A percentile compares a stretch with the other conserved stretches of the same genome.
These are phyloP conservation scores for Populus trichocarpa DNA, from an alignment of 441 rosid genomes.

Conservation along the genomic window DNA sequence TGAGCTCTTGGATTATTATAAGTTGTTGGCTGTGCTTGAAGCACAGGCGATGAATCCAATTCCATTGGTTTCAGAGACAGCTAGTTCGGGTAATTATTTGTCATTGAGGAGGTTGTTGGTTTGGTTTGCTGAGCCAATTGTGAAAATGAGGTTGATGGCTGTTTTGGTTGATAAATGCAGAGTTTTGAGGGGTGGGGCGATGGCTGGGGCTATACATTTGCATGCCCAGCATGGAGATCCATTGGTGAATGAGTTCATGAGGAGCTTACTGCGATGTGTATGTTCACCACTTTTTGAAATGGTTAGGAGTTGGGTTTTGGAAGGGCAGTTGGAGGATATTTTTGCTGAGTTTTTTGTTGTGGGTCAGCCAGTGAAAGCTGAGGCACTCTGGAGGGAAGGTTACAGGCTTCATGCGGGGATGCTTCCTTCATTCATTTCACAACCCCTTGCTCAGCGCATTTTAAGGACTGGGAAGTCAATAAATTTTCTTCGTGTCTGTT, in stretches of 20 bases:
- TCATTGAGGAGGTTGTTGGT: constrained; percentile 84
- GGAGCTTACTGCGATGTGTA: constrained; percentile 64
- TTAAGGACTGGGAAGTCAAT: constrained; percentile 94
- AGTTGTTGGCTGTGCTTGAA: constrained; percentile 77
- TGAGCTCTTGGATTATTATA: constrained; percentile 77
- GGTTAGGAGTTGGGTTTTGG: constrained; percentile 98
- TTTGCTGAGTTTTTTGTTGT: constrained; percentile 84
- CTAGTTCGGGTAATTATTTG: constrained; percentile 62
- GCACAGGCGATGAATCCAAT: constrained; percentile 88
- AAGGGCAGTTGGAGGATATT: constrained; percentile 92
- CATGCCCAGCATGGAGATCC: constrained; percentile 95
- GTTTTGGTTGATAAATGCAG: constrained; percentile 87
- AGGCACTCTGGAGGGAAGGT: constrained; percentile 97
- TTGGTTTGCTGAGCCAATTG: constrained; percentile 92
- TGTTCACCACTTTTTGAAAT: constrained; percentile 93
- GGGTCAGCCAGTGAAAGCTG: constrained; percentile 86
- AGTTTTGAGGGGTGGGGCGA: constrained; percentile 90
- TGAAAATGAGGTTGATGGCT: constrained; percentile 97
- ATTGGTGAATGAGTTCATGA: constrained; percentile 82
- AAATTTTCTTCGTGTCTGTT: constrained; percentile 86
- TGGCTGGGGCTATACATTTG: constrained; percentile 95
- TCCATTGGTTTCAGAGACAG: constrained; percentile 71
- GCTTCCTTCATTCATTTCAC: constrained; percentile 90
- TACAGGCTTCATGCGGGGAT: constrained; percentile 77
- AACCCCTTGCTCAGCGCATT: constrained; percentile 78